phyloP scores from a whole-genome alignment of 2,329 filamentous ascomycete species.

The Curvularia eragrostidis region DNA sequence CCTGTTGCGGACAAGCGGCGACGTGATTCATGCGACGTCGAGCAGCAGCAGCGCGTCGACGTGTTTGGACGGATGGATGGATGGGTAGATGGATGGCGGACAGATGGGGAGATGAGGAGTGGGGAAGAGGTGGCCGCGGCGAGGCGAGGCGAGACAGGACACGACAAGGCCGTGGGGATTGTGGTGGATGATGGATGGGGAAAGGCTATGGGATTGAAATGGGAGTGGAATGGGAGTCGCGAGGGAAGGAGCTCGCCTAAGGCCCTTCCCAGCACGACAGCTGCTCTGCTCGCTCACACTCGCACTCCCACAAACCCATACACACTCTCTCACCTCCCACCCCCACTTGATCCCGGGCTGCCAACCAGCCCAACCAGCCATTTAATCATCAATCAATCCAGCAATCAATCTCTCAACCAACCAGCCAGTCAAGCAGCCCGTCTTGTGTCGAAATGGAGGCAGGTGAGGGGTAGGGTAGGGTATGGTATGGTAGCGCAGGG shows the following conservation, averaged over 20 bases:
- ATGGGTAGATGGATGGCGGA: conserved; percentile 1
- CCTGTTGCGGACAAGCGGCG: conserved; percentile 24
- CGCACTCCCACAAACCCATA: not conserved
- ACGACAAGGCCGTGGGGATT: conserved; percentile 19
- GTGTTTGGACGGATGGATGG: conserved; percentile 5
- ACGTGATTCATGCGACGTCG: conserved; percentile 24
- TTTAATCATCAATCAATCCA: not conserved
- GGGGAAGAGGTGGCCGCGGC: conserved; percentile 11
- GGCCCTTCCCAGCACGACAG: not conserved
- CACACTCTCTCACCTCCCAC: not conserved
- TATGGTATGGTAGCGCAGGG: no score
- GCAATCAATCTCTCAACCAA: not conserved
- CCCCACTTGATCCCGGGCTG: no score
- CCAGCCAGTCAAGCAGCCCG: not conserved
- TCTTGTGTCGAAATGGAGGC: not conserved
- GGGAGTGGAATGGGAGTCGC: not conserved
- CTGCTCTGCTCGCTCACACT: not conserved
- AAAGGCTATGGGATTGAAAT: not conserved
- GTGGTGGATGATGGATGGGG: not conserved
- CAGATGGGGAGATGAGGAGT: conserved; percentile 3
- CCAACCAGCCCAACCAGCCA: not conserved
- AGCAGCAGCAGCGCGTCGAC: conserved; percentile 17
- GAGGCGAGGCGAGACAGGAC: conserved; percentile 8
- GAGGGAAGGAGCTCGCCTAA: not conserved
- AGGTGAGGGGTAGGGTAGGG: not conserved